Evolutionary conservation across 805 yeast species (phyloP).

Genomic region (Brettanomyces anomalus): DNA sequence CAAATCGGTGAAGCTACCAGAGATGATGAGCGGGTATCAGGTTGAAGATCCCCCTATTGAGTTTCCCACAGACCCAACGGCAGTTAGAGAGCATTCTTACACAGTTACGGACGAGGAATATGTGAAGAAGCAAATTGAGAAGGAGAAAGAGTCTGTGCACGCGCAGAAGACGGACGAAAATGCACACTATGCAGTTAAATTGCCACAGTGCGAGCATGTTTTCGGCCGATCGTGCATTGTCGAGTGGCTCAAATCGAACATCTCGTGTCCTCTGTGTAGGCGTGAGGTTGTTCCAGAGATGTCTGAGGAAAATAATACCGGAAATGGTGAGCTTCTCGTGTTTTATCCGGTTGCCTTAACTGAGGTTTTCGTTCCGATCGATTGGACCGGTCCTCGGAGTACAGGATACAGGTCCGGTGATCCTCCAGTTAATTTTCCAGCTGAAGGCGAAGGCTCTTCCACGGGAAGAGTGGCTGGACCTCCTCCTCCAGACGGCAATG

Average conservation of each 20-base stretch:
- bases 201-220: conserved; percentile 71
- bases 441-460: conserved; percentile 18
- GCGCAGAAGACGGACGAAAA: conserved; percentile 8
- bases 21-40: conserved; percentile 12
- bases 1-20: conserved; percentile 7
- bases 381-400: conserved; percentile 19
- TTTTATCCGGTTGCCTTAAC: conserved; percentile 22
- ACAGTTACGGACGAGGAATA: conserved; percentile 6
- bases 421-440: conserved; percentile 22
- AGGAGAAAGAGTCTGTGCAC: background rate
- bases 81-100: conserved; percentile 11
- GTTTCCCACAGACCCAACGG: conserved; percentile 22
- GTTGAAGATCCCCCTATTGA: conserved; percentile 18
- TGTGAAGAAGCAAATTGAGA: conserved; percentile 1
- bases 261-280: conserved; percentile 83
- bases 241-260: conserved; percentile 66
- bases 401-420: conserved; percentile 15
- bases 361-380: conserved; percentile 22
- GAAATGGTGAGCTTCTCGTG: conserved; percentile 7
- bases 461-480: conserved; percentile 22
- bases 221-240: conserved; percentile 75
- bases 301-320: conserved; percentile 7
- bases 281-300: conserved; percentile 30
- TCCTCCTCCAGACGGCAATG: conserved; percentile 3
- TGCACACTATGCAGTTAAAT: conserved; percentile 52